Base-by-base conservation (phyloP, 768 basidiomycete species). In the Chiua virens region DNA sequence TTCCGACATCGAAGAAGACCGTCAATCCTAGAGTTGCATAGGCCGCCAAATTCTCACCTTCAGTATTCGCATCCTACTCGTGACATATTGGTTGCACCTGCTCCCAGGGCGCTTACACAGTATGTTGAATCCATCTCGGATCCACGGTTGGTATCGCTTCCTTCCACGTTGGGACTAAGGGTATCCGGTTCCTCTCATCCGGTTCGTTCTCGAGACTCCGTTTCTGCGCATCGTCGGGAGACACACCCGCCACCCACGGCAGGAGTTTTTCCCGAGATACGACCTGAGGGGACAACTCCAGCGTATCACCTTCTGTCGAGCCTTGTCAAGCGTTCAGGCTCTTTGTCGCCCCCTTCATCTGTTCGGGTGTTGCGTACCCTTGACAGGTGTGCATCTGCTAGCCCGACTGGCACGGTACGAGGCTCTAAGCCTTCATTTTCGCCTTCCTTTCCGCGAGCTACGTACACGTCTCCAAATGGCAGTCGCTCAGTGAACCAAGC, bases 91-190 rank as follows among this genome's bases (percentile, higher is more conserved):
- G 70, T 90, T 47, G 71, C 87, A 0, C 86, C 83, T 23, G 77
- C 89, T 9, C 87, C 89, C 2, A 78, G 87, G 35, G 87, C 89
- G 3, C 61, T 92, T 34, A 90, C 89, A 2, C 84, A 88, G 65
- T 89, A 84, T 59, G 75, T 87, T 34, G 83, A 79, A 46, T 80
- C 83, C 10, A 72, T 75, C 4, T 69, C 78, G 23, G 79, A 83
- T 57, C 71, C 77, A 14, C 71, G 75, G n/a, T 57, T 71, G 8
- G 81, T 91, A 42, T 59, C 73, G 11, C 68, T 91, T 2, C 89
- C 89, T 7, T 83, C 86, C 8, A 91, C 89, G 0, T 72, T 89
- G 36, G 89, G 89, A 20, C 60, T 87, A 3, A 80, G 85, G 40
- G 54, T 72, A 17, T 65, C 67, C 40, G 57, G 61, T 18, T 66